These are phyloP conservation scores for Coemansia javaensis DNA, from an alignment of 192 early-diverging fungal genomes.

Conservation along the genomic window DNA sequence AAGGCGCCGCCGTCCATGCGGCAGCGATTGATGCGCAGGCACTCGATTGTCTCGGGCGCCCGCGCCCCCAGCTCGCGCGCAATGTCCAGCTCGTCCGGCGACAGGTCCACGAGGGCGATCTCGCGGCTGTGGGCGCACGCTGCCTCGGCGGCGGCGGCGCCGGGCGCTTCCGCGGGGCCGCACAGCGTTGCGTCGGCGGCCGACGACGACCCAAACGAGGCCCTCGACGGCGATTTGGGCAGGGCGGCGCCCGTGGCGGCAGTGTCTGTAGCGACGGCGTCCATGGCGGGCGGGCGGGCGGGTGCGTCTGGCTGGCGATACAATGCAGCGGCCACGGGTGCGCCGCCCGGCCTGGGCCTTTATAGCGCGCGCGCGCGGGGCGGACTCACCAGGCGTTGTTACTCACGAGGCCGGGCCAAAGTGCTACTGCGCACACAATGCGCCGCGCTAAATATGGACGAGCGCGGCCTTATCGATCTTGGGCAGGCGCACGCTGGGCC, in stretches of 20 bases:
- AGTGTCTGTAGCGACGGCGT: background rate
- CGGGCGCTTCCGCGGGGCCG: constrained; percentile 2
- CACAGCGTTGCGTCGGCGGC: constrained; percentile 27
- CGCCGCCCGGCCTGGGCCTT: too few relatives aligned
- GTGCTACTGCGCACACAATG: background rate
- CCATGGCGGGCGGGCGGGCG: background rate
- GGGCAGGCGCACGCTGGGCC: too few relatives aligned
- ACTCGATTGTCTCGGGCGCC: constrained; percentile 33
- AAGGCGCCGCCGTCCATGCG: constrained; percentile 33
- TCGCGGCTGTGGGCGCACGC: constrained; percentile 29
- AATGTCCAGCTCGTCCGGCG: constrained; percentile 29
- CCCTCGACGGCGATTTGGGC: constrained; percentile 15
- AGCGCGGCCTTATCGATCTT: too few relatives aligned
- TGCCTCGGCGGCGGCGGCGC: background rate
- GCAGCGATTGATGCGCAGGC: constrained; percentile 47
- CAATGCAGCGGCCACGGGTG: too few relatives aligned
- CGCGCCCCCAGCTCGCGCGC: constrained; percentile 29
- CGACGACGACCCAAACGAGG: constrained; percentile 16
- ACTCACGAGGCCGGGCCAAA: background rate
- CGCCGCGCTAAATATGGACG: too few relatives aligned
- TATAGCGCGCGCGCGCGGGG: too few relatives aligned
- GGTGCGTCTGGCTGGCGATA: too few relatives aligned
- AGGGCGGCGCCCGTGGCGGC: constrained; percentile 2
- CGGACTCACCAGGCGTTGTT: too few relatives aligned
- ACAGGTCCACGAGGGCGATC: constrained; percentile 26